Evolutionary conservation across 805 yeast species (phyloP), one percentile per base, ranked within the genome.

Genomic region (Naumovozyma castellii): DNA sequence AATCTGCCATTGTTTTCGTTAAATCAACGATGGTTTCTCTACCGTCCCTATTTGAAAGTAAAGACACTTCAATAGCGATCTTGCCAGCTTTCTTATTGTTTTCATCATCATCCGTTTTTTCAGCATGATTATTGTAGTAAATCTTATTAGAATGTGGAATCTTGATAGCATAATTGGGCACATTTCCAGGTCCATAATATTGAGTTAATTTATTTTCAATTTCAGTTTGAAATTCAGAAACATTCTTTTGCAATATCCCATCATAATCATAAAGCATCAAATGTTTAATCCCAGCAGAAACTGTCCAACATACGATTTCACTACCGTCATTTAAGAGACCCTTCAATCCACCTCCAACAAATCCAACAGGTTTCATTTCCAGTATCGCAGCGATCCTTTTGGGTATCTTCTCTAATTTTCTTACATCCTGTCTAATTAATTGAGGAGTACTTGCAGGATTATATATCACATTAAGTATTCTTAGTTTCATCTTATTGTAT

Each of bases 11-110:
- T 18, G 94, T 84, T 51, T 75, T 80, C 6, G 97, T 81, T 40
- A 92, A 71, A 49, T 84, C 95, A 19, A 87, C 92, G 50, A 92
- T 78, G 15, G 95, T 80, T 40, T 87, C 81, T 46, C 94, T 78
- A 5, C 98, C 98, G 59, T 92, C 97, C 32, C 76, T 74, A 32
- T 72, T 69, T 5, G 90, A 78, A 25, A 88, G 64, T 41, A 92
- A 62, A 20, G 77, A 69, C 44, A 90, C 71, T 39, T 73, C 77
- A 41, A 90, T 70, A 41, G 76, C 79, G 29, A 67, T 65, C 32
- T 65, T 62, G 18, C 57, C 57, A 16, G 56, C 59, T 10, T 65
- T 52, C 43, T 42, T 47, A 27, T 32, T 29, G 5, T 15, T 19
- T 1, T 25, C 36, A 36, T 59, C 62, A 39, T 59, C 59, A 15